Base-by-base conservation (phyloP, 192 early-diverging fungal genomes). In the Coemansia sp. region DNA sequence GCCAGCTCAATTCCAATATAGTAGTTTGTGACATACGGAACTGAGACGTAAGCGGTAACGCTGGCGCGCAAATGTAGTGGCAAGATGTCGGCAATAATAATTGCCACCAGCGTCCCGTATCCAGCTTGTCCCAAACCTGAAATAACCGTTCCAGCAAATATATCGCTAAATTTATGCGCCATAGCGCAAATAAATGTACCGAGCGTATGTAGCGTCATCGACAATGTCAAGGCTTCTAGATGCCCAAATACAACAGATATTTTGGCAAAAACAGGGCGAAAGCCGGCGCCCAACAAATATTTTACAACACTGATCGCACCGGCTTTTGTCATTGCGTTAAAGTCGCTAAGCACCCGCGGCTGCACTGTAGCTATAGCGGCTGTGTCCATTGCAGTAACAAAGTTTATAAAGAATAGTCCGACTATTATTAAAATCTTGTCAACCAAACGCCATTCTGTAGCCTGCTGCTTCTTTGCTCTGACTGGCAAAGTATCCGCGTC, bases 391-490 rank as follows among this genome's bases (percentile, higher is more conserved):
- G 75, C 52, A 0, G 75, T 69, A 21, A 72, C 60, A 65, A 78
- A 78, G 63, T 78, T 65, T 20, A 78, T 78, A 26, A 78, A 78
- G 66, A 78, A 78, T 28, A 78, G 71, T 2, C 75, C 70, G 15
- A 17, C 59, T 21, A 60, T 28, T 31, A 78, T 69, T 4, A 78
- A 57, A 10, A 72, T 56, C 47, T 68, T 71, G 74, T 77, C 74
- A 20, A 61, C 49, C 15, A 17, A 46, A 1, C 65, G 44, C 68
- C 65, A 77, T 54, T 71, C 65, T 25, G 65, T 70, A 1, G 62
- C 61, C 37, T 70, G 42, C 58, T 64, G 67, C 36, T 77, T 71
- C 58, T 64, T 77, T 58, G 68, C 65, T 0, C 62, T 61, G 4
- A 58, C 57, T 40, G 38, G 8, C 8, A 40, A 12, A 0, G 38